Conservation (phyloP, 768 basidiomycete genomes). For the Xerocomus potaroensis region DNA sequence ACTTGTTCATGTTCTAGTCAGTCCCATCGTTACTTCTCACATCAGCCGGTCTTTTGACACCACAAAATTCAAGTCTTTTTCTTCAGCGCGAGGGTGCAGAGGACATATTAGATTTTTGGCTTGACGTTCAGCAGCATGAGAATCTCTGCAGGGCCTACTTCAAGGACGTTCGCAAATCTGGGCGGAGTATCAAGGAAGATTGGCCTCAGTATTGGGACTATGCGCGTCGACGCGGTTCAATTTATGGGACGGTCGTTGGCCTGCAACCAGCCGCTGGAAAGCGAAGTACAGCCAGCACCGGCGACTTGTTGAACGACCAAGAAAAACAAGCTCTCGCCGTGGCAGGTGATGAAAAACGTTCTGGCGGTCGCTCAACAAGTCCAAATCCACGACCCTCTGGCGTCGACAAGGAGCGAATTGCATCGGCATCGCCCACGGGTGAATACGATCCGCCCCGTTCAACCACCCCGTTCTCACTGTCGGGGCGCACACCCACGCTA, state of each 20-base stretch:
- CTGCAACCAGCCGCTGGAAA: slow-evolving; percentile 59
- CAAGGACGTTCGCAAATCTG: slow-evolving; percentile 96
- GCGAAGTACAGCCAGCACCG: slow-evolving; percentile 80
- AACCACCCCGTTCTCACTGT: slow-evolving; percentile 75
- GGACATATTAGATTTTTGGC: slow-evolving; percentile 97
- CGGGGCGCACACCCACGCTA: slow-evolving; percentile 69
- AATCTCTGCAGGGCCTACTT: slow-evolving; percentile 98
- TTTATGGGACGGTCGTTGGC: slow-evolving; percentile 88
- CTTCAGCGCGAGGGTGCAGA: slow-evolving; percentile 94
- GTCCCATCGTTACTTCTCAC: slow-evolving; percentile 31
- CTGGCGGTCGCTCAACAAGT: slow-evolving; percentile 53
- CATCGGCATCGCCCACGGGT: slow-evolving; percentile 45
- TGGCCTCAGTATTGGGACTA: slow-evolving; percentile 99
- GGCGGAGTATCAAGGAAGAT: slow-evolving; percentile 88
- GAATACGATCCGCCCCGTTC: slow-evolving; percentile 55
- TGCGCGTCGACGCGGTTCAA: slow-evolving; percentile 86
- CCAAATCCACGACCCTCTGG: slow-evolving; percentile 46
- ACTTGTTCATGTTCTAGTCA: slow-evolving; percentile 99
- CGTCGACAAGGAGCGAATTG: slow-evolving; percentile 34
- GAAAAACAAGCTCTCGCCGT: slow-evolving; percentile 63
- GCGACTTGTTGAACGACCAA: slow-evolving; percentile 62
- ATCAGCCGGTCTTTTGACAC: slow-evolving; percentile 3
- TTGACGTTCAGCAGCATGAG: slow-evolving; percentile 99
- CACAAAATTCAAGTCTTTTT: slow-evolving; percentile 61
- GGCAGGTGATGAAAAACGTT: slow-evolving; percentile 41